Conservation (phyloP, 345 rosid genomes). For the Salix caprea region DNA sequence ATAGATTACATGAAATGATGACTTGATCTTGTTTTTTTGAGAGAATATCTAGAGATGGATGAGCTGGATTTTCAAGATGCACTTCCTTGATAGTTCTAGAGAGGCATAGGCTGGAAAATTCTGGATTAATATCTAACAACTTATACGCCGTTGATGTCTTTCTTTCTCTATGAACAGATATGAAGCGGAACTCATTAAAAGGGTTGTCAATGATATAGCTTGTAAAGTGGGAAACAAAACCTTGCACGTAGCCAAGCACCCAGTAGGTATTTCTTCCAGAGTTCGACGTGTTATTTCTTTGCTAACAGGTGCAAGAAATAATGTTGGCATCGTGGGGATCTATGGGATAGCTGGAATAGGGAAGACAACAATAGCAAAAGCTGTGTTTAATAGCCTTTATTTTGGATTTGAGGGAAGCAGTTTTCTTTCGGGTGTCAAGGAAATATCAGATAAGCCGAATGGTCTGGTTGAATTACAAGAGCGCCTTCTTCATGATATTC, state of each 20-base stretch:
- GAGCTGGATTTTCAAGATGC: no score
- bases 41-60: no score
- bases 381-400: neutral
- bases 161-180: constrained; percentile 12
- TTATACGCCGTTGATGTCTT: no score
- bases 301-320: no score
- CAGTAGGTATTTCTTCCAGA: neutral
- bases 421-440: neutral
- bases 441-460: neutral
- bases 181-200: constrained; percentile 28
- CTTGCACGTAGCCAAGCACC: neutral
- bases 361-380: constrained; percentile 4
- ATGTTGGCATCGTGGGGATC: neutral
- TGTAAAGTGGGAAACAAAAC: constrained; percentile 12
- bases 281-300: no score
- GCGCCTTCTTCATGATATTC: neutral
- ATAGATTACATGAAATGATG: no score
- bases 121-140: no score
- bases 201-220: constrained; percentile 21
- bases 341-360: constrained; percentile 5
- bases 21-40: no score
- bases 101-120: no score
- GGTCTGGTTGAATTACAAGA: neutral
- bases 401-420: neutral
- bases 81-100: no score